Evolutionary conservation across 2,329 filamentous ascomycete genomes (phyloP).

Genomic region (Colletotrichum navitas): DNA sequence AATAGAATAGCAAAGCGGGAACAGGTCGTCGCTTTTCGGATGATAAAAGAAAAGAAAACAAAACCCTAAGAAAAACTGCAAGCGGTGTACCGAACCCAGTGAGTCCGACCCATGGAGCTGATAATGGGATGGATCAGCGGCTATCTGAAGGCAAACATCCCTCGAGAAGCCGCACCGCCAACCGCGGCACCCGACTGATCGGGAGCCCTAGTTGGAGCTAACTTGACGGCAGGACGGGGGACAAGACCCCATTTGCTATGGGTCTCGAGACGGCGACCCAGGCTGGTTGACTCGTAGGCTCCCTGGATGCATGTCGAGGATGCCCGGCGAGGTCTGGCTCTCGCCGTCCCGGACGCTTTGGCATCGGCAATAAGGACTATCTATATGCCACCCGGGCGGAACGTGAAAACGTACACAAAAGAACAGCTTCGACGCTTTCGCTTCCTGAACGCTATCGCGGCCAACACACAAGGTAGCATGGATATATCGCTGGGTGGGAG

Average conservation of each 20-base stretch:
- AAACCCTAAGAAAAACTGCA: not conserved
- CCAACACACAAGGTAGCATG: not conserved
- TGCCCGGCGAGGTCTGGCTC: not conserved
- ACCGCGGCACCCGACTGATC: conserved; percentile 38
- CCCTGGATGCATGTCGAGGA: not conserved
- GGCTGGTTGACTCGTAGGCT: not conserved
- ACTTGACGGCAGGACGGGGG: conserved; percentile 26
- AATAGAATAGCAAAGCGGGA: not conserved
- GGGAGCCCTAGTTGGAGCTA: conserved; percentile 23
- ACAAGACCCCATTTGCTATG: conserved; percentile 24
- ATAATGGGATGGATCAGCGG: conserved; percentile 28
- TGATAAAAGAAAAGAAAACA: not conserved
- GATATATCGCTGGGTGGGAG: conserved; percentile 18
- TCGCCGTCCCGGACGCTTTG: conserved; percentile 2
- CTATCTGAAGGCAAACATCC: conserved; percentile 27
- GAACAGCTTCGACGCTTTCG: no score
- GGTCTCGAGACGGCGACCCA: conserved; percentile 22
- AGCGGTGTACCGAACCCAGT: not conserved
- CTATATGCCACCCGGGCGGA: not conserved
- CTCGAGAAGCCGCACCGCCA: conserved; percentile 41
- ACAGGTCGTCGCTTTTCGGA: conserved; percentile 2
- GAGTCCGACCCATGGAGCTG: not conserved
- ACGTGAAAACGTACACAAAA: not conserved
- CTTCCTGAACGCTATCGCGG: not conserved
- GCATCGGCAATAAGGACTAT: not conserved